These are phyloP conservation scores for Petunia secreta DNA, from an alignment of 257 asterid genomes.

Conservation along the genomic window DNA sequence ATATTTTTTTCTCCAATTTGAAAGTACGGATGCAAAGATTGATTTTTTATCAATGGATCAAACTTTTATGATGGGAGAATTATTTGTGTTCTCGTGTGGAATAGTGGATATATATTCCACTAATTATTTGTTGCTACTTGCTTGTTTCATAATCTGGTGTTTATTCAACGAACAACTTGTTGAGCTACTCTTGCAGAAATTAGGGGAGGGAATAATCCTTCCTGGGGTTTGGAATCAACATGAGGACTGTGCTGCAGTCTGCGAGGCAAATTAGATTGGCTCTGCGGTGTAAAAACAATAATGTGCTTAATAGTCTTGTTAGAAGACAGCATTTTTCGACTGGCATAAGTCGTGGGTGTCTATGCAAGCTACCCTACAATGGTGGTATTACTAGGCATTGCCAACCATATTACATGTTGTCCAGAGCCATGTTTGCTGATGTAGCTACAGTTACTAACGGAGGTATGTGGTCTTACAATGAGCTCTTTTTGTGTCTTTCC, in stretches of 20 bases:
- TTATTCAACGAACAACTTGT: constrained; percentile 25
- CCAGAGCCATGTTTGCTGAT: constrained; percentile 52
- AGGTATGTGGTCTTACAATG: constrained; percentile 50
- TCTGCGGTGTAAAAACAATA: constrained; percentile 35
- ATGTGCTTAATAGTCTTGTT: constrained; percentile 34
- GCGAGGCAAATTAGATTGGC: constrained; percentile 53
- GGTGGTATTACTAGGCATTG: constrained; percentile 42
- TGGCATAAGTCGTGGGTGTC: constrained; percentile 30
- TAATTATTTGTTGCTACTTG: constrained; percentile 1
- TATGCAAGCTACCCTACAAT: constrained; percentile 41
- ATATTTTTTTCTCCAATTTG: neutral
- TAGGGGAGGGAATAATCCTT: neutral
- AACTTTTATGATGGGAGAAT: neutral
- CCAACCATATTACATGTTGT: constrained; percentile 38
- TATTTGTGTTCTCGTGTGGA: constrained; percentile 9
- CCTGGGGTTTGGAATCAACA: constrained; percentile 33
- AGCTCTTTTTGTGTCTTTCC: neutral
- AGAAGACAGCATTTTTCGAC: constrained; percentile 38
- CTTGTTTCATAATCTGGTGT: constrained; percentile 33
- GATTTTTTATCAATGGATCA: neutral
- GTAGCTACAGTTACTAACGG: constrained; percentile 54
- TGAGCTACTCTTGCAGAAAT: neutral
- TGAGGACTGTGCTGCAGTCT: constrained; percentile 60
- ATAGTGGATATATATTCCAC: constrained; percentile 31
- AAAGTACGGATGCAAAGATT: neutral